A percentile compares a stretch with the other conserved stretches of the same genome.
phyloP scores from a whole-genome alignment of 345 rosid species.

The Jatropha curcas region DNA sequence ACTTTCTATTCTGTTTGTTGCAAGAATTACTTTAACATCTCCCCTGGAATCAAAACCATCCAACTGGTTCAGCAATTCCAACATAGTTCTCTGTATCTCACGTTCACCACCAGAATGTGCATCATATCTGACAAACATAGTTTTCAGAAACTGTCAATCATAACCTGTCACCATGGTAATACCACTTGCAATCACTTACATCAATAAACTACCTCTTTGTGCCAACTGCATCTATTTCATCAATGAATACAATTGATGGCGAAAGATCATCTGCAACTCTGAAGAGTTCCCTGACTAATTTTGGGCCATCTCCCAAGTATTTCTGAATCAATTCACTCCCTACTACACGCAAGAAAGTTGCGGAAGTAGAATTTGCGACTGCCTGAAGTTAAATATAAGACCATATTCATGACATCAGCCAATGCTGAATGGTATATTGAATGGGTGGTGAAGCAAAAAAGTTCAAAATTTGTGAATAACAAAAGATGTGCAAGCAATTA shows the following conservation, averaged over 20 bases:
- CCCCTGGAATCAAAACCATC: slow-evolving; percentile 37
- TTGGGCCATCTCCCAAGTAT: slow-evolving; percentile 95
- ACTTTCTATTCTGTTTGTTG: slow-evolving; percentile 23
- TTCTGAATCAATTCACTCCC: slow-evolving; percentile 98
- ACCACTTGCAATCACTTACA: not conserved
- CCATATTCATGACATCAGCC: not conserved
- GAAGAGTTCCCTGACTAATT: slow-evolving; percentile 91
- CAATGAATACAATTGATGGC: slow-evolving; percentile 35
- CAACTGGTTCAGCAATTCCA: slow-evolving; percentile 32
- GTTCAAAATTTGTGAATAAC: not conserved
- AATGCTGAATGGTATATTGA: not conserved
- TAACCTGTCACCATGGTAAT: not conserved
- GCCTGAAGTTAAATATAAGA: slow-evolving; percentile 38
- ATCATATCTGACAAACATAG: slow-evolving; percentile 23
- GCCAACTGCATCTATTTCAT: slow-evolving; percentile 38
- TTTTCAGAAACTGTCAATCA: not conserved
- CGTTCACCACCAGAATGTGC: slow-evolving; percentile 36
- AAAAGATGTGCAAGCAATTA: not conserved
- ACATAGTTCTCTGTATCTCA: slow-evolving; percentile 37
- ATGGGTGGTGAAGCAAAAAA: not conserved
- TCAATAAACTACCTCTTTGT: slow-evolving; percentile 27
- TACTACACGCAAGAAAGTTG: slow-evolving; percentile 90
- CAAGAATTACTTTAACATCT: slow-evolving; percentile 38
- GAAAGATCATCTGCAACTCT: slow-evolving; percentile 57
- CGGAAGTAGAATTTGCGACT: slow-evolving; percentile 95